These are phyloP conservation scores for Quambalaria eucalypti DNA, from an alignment of 1,284 basidiomycete genomes.

Conservation along the genomic window DNA sequence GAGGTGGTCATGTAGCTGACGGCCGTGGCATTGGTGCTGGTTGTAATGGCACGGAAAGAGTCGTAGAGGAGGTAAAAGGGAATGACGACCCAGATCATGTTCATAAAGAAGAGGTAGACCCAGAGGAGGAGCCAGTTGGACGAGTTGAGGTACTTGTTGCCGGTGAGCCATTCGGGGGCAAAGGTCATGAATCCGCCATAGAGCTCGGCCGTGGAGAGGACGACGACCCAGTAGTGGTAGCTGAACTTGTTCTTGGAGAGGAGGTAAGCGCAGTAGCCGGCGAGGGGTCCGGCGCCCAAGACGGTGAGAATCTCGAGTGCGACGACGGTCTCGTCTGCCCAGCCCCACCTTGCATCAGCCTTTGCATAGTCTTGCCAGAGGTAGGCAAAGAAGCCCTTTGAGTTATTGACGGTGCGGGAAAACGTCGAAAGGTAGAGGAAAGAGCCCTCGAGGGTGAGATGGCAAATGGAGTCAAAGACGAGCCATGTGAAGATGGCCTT, in stretches of 20 bases:
- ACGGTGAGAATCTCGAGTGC: conserved; percentile 36
- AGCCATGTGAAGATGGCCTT: conserved; percentile 32
- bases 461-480: conserved; percentile 35
- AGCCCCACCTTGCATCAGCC: conserved; percentile 35
- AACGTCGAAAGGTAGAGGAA: conserved; percentile 32
- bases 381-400: conserved; percentile 23
- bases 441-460: conserved; percentile 32
- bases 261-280: conserved; percentile 27
- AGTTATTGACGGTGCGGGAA: conserved; percentile 23
- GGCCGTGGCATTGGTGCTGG: neutral
- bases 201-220: conserved; percentile 31
- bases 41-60: conserved; percentile 2
- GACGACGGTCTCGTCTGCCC: conserved; percentile 28
- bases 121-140: conserved; percentile 5
- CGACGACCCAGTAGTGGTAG: conserved; percentile 37
- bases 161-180: conserved; percentile 34
- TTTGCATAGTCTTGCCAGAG: conserved; percentile 39
- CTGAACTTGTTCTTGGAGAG: conserved; percentile 13
- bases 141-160: conserved; percentile 8
- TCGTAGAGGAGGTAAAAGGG: conserved; percentile 9
- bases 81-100: conserved; percentile 7
- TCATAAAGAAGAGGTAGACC: conserved; percentile 9
- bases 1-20: neutral
- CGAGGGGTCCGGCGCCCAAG: conserved; percentile 29
- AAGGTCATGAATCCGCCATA: conserved; percentile 41